Evolutionary conservation across 108 stramenopile species (phyloP).

Genomic region (Cyclotella kingstonii): DNA sequence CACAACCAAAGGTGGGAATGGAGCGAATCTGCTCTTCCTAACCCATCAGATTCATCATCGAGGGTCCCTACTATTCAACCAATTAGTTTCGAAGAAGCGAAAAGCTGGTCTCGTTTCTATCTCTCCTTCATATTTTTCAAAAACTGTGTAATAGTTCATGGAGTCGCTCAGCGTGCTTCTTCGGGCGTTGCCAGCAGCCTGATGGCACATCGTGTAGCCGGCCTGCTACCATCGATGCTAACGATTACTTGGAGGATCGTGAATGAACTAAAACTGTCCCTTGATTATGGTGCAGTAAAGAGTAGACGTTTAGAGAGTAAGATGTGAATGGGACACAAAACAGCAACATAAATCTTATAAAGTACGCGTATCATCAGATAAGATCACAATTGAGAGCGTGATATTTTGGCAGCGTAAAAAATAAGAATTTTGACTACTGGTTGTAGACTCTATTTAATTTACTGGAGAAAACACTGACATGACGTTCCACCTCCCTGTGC

Average conservation of each 20-base stretch:
- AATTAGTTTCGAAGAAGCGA: constrained; percentile 13
- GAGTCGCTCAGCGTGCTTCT: constrained; percentile 83
- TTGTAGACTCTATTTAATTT: too few relatives aligned
- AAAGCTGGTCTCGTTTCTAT: constrained; percentile 75
- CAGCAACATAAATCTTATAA: too few relatives aligned
- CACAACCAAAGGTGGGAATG: constrained; percentile 1
- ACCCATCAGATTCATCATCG: too few relatives aligned
- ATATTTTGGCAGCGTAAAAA: too few relatives aligned
- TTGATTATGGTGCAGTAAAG: too few relatives aligned
- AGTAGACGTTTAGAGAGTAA: too few relatives aligned
- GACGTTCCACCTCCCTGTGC: constrained; percentile 40
- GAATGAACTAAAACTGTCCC: too few relatives aligned
- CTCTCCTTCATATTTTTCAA: constrained; percentile 89
- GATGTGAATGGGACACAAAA: too few relatives aligned
- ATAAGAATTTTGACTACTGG: too few relatives aligned
- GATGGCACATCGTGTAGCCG: constrained; percentile 68
- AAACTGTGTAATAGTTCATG: constrained; percentile 96
- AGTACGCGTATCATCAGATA: too few relatives aligned
- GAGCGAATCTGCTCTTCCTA: too few relatives aligned
- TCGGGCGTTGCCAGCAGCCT: constrained; percentile 84
- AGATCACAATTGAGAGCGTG: too few relatives aligned
- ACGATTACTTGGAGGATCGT: constrained; percentile 51
- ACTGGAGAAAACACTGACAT: constrained; percentile 33
- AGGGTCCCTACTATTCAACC: background rate
- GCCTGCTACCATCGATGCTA: constrained; percentile 65